Evolutionary conservation across 2,329 filamentous ascomycete genomes (phyloP).

Genomic region (Fusarium abutilonis): DNA sequence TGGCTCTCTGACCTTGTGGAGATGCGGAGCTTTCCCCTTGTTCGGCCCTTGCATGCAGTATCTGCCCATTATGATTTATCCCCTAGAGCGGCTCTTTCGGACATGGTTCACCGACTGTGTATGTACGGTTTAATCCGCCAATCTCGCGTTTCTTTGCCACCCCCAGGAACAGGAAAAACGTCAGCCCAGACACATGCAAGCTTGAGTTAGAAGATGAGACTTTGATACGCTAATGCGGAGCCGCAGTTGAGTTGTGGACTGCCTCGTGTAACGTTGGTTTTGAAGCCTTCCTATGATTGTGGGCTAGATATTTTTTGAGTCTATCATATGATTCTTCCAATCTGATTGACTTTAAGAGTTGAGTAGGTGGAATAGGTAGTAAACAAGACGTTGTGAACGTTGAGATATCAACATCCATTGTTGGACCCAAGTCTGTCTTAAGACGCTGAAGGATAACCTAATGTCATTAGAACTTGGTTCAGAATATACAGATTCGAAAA

Average conservation of each 20-base stretch:
- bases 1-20: conserved; percentile 20
- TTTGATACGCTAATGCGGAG: conserved; percentile 8
- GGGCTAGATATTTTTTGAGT: no score
- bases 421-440: no score
- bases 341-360: no score
- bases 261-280: not conserved
- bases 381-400: no score
- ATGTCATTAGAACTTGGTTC: no score
- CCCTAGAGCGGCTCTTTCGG: conserved; percentile 23
- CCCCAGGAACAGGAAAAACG: conserved; percentile 4
- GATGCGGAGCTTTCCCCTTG: conserved; percentile 38
- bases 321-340: no score
- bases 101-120: conserved; percentile 17
- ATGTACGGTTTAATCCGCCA: conserved; percentile 32
- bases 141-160: conserved; percentile 1
- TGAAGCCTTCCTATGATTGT: not conserved
- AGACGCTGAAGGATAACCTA: no score
- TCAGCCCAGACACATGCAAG: conserved; percentile 19
- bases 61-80: conserved; percentile 25
- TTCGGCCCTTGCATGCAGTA: conserved; percentile 10
- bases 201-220: conserved; percentile 3
- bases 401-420: no score
- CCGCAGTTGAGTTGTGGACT: conserved; percentile 4
- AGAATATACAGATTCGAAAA: no score
- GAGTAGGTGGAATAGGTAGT: no score